Percentiles rank a stretch among this genome's conserved stretches.
Evolutionary conservation across 345 rosid genomes (phyloP).

Genomic region (Camelina neglecta): DNA sequence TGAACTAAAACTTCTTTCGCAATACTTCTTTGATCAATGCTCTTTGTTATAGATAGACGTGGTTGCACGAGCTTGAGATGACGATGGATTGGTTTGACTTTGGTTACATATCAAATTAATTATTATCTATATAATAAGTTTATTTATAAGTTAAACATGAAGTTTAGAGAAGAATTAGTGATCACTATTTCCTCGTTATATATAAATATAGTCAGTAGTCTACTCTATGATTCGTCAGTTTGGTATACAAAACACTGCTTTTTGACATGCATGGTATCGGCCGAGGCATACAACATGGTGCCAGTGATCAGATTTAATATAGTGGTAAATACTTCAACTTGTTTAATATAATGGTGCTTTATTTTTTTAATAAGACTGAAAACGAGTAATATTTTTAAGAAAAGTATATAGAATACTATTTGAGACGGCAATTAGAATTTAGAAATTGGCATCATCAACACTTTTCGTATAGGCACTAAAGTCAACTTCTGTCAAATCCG

Average conservation of each 20-base stretch:
- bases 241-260: constrained; percentile 9
- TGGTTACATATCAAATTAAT: no score
- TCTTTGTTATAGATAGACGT: constrained; percentile 44
- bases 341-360: constrained; percentile 17
- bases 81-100: constrained; percentile 37
- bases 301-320: constrained; percentile 18
- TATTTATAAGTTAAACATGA: not conserved
- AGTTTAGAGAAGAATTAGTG: constrained; percentile 7
- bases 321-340: constrained; percentile 20
- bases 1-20: constrained; percentile 1
- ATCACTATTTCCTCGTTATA: not conserved
- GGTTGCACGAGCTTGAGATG: constrained; percentile 54
- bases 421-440: constrained; percentile 29
- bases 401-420: not conserved
- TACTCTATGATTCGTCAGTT: not conserved
- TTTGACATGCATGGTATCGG: constrained; percentile 36
- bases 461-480: constrained; percentile 10
- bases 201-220: not conserved
- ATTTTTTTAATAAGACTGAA: constrained; percentile 18
- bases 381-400: not conserved
- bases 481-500: constrained; percentile 36
- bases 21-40: constrained; percentile 13
- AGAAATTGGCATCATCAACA: constrained; percentile 20
- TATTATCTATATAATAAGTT: not conserved
- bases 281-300: constrained; percentile 29